A percentile compares a stretch with the other conserved stretches of the same genome.
These are phyloP conservation scores for Begonia fuchsioides DNA, from an alignment of 306 rosid species.

Conservation along the genomic window DNA sequence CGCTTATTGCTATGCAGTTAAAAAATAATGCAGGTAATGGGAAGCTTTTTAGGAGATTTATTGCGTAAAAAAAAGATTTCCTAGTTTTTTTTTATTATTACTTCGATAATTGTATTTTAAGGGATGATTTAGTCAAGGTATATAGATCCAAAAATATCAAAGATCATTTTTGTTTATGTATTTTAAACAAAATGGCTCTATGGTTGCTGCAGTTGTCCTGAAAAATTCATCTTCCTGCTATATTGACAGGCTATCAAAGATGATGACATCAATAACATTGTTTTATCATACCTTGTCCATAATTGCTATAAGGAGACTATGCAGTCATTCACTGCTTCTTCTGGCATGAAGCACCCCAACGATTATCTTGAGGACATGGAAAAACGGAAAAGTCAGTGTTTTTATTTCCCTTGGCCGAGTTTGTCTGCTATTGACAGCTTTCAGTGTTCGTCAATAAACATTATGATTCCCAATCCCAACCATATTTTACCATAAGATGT, in stretches of 20 bases:
- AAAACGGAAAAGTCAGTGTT: slow-evolving; percentile 61
- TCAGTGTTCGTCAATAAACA: too few relatives aligned
- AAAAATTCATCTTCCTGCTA: not conserved
- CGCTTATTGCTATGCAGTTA: too few relatives aligned
- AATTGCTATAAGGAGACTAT: slow-evolving; percentile 69
- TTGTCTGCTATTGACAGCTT: not conserved
- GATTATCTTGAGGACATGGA: slow-evolving; percentile 59
- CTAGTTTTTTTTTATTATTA: too few relatives aligned
- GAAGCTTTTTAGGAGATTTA: too few relatives aligned
- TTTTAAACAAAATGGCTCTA: slow-evolving; percentile 6
- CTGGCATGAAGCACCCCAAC: slow-evolving; percentile 56
- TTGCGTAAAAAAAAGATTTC: too few relatives aligned
- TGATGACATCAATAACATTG: slow-evolving; percentile 46
- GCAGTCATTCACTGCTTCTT: slow-evolving; percentile 55
- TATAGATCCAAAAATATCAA: not conserved
- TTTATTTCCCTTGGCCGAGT: not conserved
- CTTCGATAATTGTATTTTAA: too few relatives aligned
- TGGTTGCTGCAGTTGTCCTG: not conserved
- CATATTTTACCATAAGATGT: too few relatives aligned
- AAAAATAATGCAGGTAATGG: too few relatives aligned
- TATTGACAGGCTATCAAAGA: slow-evolving; percentile 53
- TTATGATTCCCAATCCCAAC: too few relatives aligned
- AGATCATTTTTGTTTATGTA: not conserved
- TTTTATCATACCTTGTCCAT: slow-evolving; percentile 75
- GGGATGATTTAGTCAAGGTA: too few relatives aligned